Conservation (phyloP, 768 basidiomycete genomes). For the Pholiota microspora region DNA sequence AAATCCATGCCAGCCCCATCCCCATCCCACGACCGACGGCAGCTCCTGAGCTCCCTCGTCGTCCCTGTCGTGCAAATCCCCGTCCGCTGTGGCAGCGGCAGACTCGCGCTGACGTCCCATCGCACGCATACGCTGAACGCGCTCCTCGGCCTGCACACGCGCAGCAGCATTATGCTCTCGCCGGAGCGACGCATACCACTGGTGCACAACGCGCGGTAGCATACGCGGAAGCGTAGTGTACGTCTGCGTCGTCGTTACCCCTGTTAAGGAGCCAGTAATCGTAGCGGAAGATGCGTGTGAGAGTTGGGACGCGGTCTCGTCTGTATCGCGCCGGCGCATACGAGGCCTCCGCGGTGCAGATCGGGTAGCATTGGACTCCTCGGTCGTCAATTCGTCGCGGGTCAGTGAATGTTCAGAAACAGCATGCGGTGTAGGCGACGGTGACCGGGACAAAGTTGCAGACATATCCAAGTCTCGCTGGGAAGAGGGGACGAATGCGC, state of each 20-base stretch:
- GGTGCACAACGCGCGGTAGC: slow-evolving; percentile 41
- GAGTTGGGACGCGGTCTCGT: slow-evolving; percentile 7
- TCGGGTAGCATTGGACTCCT: neutral
- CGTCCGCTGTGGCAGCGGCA: neutral
- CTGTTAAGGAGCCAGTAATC: slow-evolving; percentile 6
- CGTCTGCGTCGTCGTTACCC: slow-evolving; percentile 13
- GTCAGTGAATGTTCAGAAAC: too few species aligned
- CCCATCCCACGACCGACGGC: slow-evolving; percentile 27
- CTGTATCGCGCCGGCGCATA: neutral
- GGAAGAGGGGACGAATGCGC: slow-evolving; percentile 33
- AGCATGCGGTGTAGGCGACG: neutral
- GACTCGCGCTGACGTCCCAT: slow-evolving; percentile 39
- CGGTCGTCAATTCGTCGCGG: neutral
- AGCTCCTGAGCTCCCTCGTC: neutral
- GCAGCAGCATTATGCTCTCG: slow-evolving; percentile 73
- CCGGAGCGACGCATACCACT: slow-evolving; percentile 59
- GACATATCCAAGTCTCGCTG: neutral
- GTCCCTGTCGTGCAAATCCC: neutral
- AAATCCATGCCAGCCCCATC: slow-evolving; percentile 78
- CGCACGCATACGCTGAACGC: slow-evolving; percentile 62
- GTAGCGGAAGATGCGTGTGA: slow-evolving; percentile 8
- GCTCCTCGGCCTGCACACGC: slow-evolving; percentile 67
- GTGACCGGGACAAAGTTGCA: neutral
- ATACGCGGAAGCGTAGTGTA: slow-evolving; percentile 31
- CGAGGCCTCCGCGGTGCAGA: neutral